phyloP scores from a whole-genome alignment of 192 early-diverging fungal genomes.

The Coemansia sp. region DNA sequence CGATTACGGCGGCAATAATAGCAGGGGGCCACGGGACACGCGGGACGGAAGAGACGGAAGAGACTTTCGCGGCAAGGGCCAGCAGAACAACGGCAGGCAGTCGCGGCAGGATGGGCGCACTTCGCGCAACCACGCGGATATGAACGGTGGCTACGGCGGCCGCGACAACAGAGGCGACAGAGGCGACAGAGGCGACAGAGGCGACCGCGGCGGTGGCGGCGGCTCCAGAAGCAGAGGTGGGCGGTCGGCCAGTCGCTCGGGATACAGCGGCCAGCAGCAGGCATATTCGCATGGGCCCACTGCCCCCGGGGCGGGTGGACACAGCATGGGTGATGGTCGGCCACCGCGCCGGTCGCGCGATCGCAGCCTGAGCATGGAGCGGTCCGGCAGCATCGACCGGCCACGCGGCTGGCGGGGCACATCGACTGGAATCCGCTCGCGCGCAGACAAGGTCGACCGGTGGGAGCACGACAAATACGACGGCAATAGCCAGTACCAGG shows the following conservation, averaged over 20 bases:
- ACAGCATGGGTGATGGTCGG: background rate
- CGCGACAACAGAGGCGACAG: slow-evolving; percentile 9
- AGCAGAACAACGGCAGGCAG: background rate
- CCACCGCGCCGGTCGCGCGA: slow-evolving; percentile 23
- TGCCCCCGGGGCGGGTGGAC: background rate
- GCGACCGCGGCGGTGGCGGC: slow-evolving; percentile 16
- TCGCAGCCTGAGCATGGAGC: slow-evolving; percentile 46
- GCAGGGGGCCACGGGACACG: slow-evolving; percentile 9
- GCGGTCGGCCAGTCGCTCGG: slow-evolving; percentile 35
- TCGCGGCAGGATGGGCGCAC: background rate
- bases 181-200: slow-evolving; percentile 11
- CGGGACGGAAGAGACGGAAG: slow-evolving; percentile 8
- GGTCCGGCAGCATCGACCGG: slow-evolving; percentile 28
- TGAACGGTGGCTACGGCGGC: background rate
- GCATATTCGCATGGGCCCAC: slow-evolving; percentile 10
- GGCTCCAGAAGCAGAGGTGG: slow-evolving; percentile 17
- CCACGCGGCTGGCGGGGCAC: slow-evolving; percentile 32
- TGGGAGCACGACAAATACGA: slow-evolving; percentile 52
- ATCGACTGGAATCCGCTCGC: background rate
- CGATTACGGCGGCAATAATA: background rate
- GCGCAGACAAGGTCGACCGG: slow-evolving; percentile 33
- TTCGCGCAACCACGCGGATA: background rate
- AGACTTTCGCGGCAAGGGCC: slow-evolving; percentile 3
- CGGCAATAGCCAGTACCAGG: background rate
- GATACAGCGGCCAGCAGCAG: slow-evolving; percentile 8